These are phyloP conservation scores for Globisporangium emineosum DNA, from an alignment of 352 stramenopile species.

Conservation along the genomic window DNA sequence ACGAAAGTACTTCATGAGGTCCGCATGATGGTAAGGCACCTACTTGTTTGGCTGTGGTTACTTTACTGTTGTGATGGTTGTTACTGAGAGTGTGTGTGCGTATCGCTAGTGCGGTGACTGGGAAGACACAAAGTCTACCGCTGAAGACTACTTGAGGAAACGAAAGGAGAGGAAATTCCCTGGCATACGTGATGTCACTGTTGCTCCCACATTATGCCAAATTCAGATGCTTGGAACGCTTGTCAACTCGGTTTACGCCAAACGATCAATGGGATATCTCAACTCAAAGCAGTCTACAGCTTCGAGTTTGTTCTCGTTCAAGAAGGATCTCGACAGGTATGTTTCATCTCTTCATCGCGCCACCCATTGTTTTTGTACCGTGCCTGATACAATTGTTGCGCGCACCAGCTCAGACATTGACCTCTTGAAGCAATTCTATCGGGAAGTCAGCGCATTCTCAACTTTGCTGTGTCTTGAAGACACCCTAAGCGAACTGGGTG, in stretches of 20 bases:
- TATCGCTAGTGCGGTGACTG: slow-evolving; percentile 53
- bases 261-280: slow-evolving; percentile 54
- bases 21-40: slow-evolving; percentile 44
- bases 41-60: background rate
- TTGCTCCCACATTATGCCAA: slow-evolving; percentile 34
- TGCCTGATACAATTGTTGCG: background rate
- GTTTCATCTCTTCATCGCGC: background rate
- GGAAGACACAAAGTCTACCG: slow-evolving; percentile 32
- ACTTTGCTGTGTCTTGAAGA: slow-evolving; percentile 53
- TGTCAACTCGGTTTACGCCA: slow-evolving; percentile 61
- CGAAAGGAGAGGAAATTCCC: slow-evolving; percentile 44
- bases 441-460: slow-evolving; percentile 38
- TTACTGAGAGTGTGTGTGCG: background rate
- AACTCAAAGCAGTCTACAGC: slow-evolving; percentile 38
- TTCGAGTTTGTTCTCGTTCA: slow-evolving; percentile 54
- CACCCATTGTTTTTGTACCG: background rate
- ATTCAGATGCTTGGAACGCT: slow-evolving; percentile 53
- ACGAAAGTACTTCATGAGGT: slow-evolving; percentile 70
- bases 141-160: slow-evolving; percentile 51
- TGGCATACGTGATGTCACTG: slow-evolving; percentile 25
- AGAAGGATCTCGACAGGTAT: slow-evolving; percentile 79
- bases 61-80: background rate
- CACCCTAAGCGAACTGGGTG: slow-evolving; percentile 42
- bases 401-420: slow-evolving; percentile 57
- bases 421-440: slow-evolving; percentile 52